A percentile compares a stretch with the other conserved stretches of the same genome.
Evolutionary conservation across 2,329 filamentous ascomycete species (phyloP).

Genomic region (Aspergillus jensenii): DNA sequence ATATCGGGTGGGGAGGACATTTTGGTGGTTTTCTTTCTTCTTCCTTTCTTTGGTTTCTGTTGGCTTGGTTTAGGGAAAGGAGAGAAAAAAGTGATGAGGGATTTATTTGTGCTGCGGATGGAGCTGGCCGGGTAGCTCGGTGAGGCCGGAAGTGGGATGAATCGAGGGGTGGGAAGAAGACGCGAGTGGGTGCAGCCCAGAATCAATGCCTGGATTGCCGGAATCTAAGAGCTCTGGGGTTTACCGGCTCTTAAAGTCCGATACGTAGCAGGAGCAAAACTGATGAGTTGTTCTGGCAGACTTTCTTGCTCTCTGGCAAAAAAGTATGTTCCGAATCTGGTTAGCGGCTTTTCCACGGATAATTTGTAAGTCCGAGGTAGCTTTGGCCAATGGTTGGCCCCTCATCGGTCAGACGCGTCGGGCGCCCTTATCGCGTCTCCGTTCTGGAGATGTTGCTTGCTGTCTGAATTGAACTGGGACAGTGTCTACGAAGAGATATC

Average conservation of each 20-base stretch:
- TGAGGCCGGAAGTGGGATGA: neutral
- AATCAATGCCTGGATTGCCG: neutral
- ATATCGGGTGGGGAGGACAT: conserved; percentile 26
- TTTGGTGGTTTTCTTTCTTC: conserved; percentile 5
- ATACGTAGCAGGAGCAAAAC: neutral
- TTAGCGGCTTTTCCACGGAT: neutral
- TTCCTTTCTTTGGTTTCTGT: neutral
- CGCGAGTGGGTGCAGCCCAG: neutral
- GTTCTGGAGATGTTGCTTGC: neutral
- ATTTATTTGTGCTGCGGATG: neutral
- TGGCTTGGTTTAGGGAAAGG: neutral
- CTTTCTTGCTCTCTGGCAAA: neutral
- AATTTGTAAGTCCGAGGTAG: neutral
- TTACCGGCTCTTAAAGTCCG: neutral
- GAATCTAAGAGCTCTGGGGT: neutral
- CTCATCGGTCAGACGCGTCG: neutral
- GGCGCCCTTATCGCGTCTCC: neutral
- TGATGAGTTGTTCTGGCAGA: neutral
- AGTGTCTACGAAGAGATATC: too few relatives aligned
- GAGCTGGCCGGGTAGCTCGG: conserved; percentile 4
- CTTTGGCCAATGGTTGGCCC: neutral
- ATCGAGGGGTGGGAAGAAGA: neutral
- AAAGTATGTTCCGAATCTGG: neutral
- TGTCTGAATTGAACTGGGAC: too few relatives aligned
- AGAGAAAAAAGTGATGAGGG: neutral